Evolutionary conservation across 2,329 filamentous ascomycete genomes (phyloP).

Genomic region (Didymella pinodella): DNA sequence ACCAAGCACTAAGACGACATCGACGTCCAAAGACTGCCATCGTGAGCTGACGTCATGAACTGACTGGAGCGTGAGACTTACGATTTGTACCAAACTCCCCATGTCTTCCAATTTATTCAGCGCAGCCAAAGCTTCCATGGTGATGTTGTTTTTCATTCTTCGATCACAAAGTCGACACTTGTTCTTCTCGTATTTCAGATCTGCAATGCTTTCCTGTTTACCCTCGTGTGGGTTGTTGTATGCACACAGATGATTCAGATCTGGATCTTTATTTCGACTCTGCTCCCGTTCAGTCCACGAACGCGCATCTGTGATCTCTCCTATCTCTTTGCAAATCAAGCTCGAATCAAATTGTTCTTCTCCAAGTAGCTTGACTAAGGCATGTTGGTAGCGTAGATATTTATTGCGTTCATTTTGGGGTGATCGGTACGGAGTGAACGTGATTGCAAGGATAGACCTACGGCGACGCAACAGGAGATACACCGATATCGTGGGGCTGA

Average conservation of each 20-base stretch:
- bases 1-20: conserved; percentile 26
- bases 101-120: conserved; percentile 22
- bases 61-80: conserved; percentile 7
- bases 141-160: conserved; percentile 43
- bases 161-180: conserved; percentile 44
- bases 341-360: conserved; percentile 24
- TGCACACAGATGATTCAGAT: neutral
- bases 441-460: conserved; percentile 28
- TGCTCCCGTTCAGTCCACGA: conserved; percentile 38
- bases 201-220: conserved; percentile 2
- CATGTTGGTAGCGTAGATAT: conserved; percentile 26
- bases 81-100: conserved; percentile 34
- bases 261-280: neutral
- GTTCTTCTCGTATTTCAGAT: conserved; percentile 35
- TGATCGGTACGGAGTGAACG: conserved; percentile 36
- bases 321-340: conserved; percentile 41
- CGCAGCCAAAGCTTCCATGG: conserved; percentile 26
- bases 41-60: neutral
- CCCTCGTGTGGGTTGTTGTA: conserved; percentile 1
- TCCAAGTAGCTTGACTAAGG: conserved; percentile 27
- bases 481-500: conserved; percentile 25
- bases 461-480: conserved; percentile 35
- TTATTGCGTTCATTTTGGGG: conserved; percentile 11
- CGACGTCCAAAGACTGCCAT: conserved; percentile 28
- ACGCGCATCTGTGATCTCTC: conserved; percentile 36